Evolutionary conservation across 2,329 filamentous ascomycete species (phyloP).

Genomic region (Zymoseptoria crescenta): DNA sequence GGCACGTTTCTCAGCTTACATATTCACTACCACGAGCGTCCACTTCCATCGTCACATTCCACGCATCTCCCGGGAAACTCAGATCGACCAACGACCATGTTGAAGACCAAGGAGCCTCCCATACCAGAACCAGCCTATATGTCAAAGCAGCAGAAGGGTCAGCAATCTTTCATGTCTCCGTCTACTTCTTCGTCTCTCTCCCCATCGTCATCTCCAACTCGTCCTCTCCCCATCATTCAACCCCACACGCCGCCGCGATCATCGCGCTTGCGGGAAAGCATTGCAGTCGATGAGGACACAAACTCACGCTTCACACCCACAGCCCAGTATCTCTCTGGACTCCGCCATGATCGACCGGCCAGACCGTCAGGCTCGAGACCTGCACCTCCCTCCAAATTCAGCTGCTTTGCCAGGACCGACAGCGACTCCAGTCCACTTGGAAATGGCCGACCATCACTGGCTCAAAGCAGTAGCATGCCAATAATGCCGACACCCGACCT

Average conservation of each 20-base stretch:
- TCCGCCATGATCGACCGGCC: slow-evolving; percentile 59
- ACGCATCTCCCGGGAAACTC: neutral
- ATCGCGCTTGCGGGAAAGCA: slow-evolving; percentile 17
- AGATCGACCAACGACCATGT: slow-evolving; percentile 3
- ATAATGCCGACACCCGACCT: slow-evolving; percentile 14
- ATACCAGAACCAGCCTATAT: slow-evolving; percentile 22
- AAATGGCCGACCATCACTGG: slow-evolving; percentile 24
- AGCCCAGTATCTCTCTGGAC: slow-evolving; percentile 64
- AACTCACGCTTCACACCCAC: slow-evolving; percentile 24
- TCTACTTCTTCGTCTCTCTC: slow-evolving; percentile 2
- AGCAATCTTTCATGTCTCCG: slow-evolving; percentile 19
- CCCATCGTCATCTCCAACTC: slow-evolving; percentile 3
- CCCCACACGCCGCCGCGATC: slow-evolving; percentile 18
- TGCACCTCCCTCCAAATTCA: slow-evolving; percentile 44
- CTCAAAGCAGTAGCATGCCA: slow-evolving; percentile 27
- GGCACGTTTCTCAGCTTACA: neutral
- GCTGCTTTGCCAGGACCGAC: slow-evolving; percentile 23
- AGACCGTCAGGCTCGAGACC: slow-evolving; percentile 62
- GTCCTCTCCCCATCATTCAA: slow-evolving; percentile 10
- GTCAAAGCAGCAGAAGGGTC: slow-evolving; percentile 26
- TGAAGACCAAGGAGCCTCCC: slow-evolving; percentile 18
- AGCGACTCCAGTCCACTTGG: slow-evolving; percentile 13
- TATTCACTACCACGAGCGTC: neutral
- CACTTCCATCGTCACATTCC: neutral
- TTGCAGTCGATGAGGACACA: slow-evolving; percentile 10